These are phyloP conservation scores for Metarhizium guizhouense DNA, from an alignment of 2,329 filamentous ascomycete genomes.

Conservation along the genomic window DNA sequence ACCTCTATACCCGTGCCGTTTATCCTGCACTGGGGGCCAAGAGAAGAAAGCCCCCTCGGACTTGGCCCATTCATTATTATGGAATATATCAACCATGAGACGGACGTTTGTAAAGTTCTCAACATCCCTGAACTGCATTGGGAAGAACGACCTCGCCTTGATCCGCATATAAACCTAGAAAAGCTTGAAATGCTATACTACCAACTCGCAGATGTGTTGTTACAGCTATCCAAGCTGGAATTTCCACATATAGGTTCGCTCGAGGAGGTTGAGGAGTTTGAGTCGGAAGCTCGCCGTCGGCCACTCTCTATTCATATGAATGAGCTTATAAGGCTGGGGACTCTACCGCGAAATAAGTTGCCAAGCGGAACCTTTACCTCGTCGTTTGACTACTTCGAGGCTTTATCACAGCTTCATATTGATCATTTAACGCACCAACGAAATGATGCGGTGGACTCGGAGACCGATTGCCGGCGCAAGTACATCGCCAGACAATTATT, in stretches of 20 bases:
- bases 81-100: constrained; percentile 8
- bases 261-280: neutral
- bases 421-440: constrained; percentile 17
- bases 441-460: constrained; percentile 25
- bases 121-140: neutral
- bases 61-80: constrained; percentile 10
- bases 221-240: constrained; percentile 2
- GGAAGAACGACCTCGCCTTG: neutral
- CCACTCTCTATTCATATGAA: constrained; percentile 3
- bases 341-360: neutral
- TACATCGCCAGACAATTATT: constrained; percentile 19
- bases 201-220: constrained; percentile 2
- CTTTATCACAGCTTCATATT: neutral
- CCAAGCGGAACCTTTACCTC: neutral
- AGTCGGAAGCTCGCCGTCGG: constrained; percentile 17
- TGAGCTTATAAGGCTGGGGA: constrained; percentile 1
- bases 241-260: neutral
- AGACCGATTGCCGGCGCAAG: constrained; percentile 20
- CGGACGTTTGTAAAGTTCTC: neutral
- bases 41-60: constrained; percentile 7
- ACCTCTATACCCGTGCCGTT: constrained; percentile 8
- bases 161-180: neutral
- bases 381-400: neutral
- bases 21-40: constrained; percentile 8
- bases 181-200: constrained; percentile 1